Evolutionary conservation across 805 yeast species (phyloP).

Genomic region (Saturnispora hagleri): DNA sequence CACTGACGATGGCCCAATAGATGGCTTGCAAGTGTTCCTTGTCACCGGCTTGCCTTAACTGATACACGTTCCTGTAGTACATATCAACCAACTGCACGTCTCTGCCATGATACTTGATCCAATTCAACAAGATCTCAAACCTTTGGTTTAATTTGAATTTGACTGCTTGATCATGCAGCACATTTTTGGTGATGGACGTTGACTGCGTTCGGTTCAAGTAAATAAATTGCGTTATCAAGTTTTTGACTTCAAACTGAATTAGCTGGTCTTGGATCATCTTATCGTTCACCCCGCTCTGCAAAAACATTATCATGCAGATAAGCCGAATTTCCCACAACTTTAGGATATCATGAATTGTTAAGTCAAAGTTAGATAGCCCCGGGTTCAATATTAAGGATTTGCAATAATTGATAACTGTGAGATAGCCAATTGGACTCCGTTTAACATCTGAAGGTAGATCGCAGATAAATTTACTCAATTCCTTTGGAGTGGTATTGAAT

Average conservation of each 20-base stretch:
- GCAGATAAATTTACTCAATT: background rate
- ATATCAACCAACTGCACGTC: constrained; percentile 35
- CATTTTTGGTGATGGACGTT: constrained; percentile 2
- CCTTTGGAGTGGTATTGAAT: constrained; percentile 5
- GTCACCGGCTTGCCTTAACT: constrained; percentile 17
- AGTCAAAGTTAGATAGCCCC: constrained; percentile 11
- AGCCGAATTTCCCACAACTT: constrained; percentile 34
- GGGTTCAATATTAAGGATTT: constrained; percentile 22
- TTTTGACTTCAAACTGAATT: constrained; percentile 22
- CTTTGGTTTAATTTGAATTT: constrained; percentile 14
- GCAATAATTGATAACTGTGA: constrained; percentile 23
- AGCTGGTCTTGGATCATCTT: constrained; percentile 23
- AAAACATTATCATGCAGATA: constrained; percentile 15
- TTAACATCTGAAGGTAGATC: background rate
- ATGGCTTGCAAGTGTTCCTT: background rate
- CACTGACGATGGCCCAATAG: background rate
- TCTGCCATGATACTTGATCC: constrained; percentile 34
- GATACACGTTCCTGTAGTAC: constrained; percentile 33
- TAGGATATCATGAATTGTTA: constrained; percentile 28
- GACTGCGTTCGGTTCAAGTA: constrained; percentile 12
- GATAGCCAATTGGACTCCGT: constrained; percentile 8
- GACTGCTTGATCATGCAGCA: constrained; percentile 12
- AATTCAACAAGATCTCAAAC: constrained; percentile 27
- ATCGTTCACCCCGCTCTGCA: constrained; percentile 9
- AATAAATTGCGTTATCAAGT: constrained; percentile 21